Percentiles rank a stretch among this genome's conserved stretches.
phyloP scores from a whole-genome alignment of 2,329 filamentous ascomycete species.

The Trichoderma simmonsii region DNA sequence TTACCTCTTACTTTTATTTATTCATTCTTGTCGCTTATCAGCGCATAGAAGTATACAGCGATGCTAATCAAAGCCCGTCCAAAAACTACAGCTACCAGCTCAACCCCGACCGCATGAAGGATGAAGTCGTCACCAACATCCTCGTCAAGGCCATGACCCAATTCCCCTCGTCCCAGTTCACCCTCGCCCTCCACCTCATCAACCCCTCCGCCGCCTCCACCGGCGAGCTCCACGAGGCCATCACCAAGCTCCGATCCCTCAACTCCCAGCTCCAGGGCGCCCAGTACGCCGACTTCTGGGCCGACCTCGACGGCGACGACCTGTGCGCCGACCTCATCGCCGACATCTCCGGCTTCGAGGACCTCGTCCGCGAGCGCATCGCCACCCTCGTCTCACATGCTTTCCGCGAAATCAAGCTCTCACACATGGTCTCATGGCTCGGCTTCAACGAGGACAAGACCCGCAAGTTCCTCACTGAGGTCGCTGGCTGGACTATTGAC shows the following conservation, averaged over 20 bases:
- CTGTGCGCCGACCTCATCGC: conserved; percentile 93
- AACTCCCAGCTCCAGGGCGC: conserved; percentile 86
- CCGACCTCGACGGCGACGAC: conserved; percentile 86
- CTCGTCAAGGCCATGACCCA: conserved; percentile 97
- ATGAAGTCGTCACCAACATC: conserved; percentile 97
- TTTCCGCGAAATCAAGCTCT: conserved; percentile 68
- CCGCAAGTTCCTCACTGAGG: conserved; percentile 76
- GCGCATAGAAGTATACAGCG: background rate
- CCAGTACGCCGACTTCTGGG: conserved; percentile 91
- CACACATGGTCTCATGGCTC: conserved; percentile 71
- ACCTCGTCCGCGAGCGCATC: conserved; percentile 85
- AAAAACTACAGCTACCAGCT: conserved; percentile 79
- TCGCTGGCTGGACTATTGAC: conserved; percentile 83
- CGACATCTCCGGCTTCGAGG: conserved; percentile 93
- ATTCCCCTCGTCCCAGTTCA: conserved; percentile 95
- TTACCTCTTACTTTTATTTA: background rate
- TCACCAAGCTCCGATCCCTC: conserved; percentile 80
- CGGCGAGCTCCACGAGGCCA: conserved; percentile 80
- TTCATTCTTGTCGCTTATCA: background rate
- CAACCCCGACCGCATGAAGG: conserved; percentile 95
- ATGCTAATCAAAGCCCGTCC: background rate
- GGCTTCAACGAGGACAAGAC: conserved; percentile 66
- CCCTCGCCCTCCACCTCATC: conserved; percentile 88
- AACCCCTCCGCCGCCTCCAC: conserved; percentile 68
- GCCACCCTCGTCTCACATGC: conserved; percentile 80